Percentiles rank a stretch among this genome's conserved stretches.
Conservation (phyloP, 805 yeast species). For the Monosporozyma siamensis region DNA sequence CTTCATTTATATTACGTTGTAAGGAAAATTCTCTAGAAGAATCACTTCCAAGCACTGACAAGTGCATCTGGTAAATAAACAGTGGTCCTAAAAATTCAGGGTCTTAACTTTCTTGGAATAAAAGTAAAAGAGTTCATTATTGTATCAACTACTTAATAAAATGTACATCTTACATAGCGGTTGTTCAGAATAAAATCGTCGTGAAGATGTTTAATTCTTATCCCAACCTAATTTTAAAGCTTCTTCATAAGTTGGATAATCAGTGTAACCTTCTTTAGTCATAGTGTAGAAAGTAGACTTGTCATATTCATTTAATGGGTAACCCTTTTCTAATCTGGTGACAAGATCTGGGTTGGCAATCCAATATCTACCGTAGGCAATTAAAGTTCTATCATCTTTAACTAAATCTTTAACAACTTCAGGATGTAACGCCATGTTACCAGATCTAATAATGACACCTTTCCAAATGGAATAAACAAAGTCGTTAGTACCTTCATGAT, state of each 20-base stretch:
- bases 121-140: too few relatives aligned
- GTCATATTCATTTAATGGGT: conserved; percentile 37
- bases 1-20: too few relatives aligned
- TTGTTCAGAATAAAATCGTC: too few relatives aligned
- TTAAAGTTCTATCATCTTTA: conserved; percentile 35
- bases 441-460: conserved; percentile 37
- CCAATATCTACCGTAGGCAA: conserved; percentile 40
- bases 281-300: conserved; percentile 39
- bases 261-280: conserved; percentile 35
- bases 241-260: conserved; percentile 33
- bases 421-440: conserved; percentile 27
- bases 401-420: conserved; percentile 25
- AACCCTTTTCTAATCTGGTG: conserved; percentile 34
- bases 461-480: conserved; percentile 36
- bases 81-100: too few relatives aligned
- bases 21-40: too few relatives aligned
- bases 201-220: not conserved
- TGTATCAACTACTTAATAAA: too few relatives aligned
- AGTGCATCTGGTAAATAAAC: too few relatives aligned
- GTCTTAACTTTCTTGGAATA: too few relatives aligned
- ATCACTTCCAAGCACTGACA: too few relatives aligned
- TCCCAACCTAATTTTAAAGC: conserved; percentile 18
- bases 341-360: conserved; percentile 50
- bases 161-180: too few relatives aligned
- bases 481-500: conserved; percentile 28